These are phyloP conservation scores for Cercospora canescens DNA, from an alignment of 2,329 filamentous ascomycete genomes.

Conservation along the genomic window DNA sequence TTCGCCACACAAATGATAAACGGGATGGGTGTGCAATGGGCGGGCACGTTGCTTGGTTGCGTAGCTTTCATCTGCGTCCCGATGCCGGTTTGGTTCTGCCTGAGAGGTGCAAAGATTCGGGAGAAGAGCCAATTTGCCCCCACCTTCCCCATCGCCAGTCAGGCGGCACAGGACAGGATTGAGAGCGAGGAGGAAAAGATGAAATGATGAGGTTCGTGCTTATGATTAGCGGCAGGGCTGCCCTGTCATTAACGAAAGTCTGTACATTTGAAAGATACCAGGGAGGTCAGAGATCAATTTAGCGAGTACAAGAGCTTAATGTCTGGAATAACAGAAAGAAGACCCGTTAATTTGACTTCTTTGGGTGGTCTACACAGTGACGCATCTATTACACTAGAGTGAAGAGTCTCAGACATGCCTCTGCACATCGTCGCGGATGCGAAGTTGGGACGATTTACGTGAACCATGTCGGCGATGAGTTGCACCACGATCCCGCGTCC, in stretches of 20 bases:
- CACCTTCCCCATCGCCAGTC: constrained; percentile 18
- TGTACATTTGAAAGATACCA: neutral
- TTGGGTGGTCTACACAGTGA: neutral
- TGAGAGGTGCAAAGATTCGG: constrained; percentile 44
- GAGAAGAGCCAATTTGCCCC: constrained; percentile 44
- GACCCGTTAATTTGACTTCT: neutral
- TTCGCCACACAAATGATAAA: constrained; percentile 56
- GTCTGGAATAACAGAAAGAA: neutral
- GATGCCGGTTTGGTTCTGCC: constrained; percentile 46
- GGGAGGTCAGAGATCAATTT: neutral
- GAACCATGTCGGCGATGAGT: neutral
- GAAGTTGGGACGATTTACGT: neutral
- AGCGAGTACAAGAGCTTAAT: neutral
- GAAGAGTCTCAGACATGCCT: neutral
- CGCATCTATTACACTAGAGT: neutral
- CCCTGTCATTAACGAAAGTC: neutral
- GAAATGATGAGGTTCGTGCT: neutral
- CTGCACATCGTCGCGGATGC: neutral
- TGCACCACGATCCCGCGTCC: neutral
- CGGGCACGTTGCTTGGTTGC: constrained; percentile 47
- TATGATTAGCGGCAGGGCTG: neutral
- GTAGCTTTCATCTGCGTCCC: constrained; percentile 45
- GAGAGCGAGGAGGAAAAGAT: constrained; percentile 18
- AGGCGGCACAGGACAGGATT: constrained; percentile 16
- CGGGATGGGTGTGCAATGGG: constrained; percentile 52